Base-by-base conservation (phyloP, 164 flowering plant genomes). In the Buxus sempervirens region DNA sequence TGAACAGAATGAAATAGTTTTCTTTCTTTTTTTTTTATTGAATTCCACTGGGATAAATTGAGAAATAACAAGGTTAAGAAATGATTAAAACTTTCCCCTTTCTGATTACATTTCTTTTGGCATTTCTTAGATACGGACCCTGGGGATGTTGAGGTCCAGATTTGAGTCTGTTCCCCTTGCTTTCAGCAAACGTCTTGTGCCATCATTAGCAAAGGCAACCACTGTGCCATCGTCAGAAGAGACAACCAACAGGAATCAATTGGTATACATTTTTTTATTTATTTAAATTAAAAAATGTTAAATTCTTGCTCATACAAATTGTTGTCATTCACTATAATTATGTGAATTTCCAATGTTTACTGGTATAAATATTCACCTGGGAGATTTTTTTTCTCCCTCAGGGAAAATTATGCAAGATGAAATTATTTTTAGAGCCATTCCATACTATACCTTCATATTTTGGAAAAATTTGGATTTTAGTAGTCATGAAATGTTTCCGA, bases 131-230 rank as follows among this genome's bases (percentile, higher is more conserved):
- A 92, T 96, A 74, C 85, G 96, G 45, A 96, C 99, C 5, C 96
- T 96, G 72, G 99, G 99, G 67, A 96, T 96, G 99, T 78, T 96
- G 69, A 80, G 98, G 62, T 86, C 97, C 56, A 86, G 98, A 85
- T 96, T 96, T 81, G 89, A 84, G 21, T 63, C 90, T 63, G 91
- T 96, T 66, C 99, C 97, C 68, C 28, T 53, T 64, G 93, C 89
- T 70, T 93, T 96, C 71, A 77, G 82, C 70, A 53, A 79, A 45
- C 79, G 80, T 32, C 92, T 96, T 73, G 81, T 89, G 63, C 97
- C 99, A 79, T 72, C 68, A 32, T 56, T 81, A 56, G 71, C 72
- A 56, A 81, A 71, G 56, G 84, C 78, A 21, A 21, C 48, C 26
- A 79, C 53, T 67, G 64, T 41, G 55, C n/a, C n/a, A n/a, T n/a